Base-by-base conservation (phyloP, 352 stramenopile species). In the Pythium brassicae region DNA sequence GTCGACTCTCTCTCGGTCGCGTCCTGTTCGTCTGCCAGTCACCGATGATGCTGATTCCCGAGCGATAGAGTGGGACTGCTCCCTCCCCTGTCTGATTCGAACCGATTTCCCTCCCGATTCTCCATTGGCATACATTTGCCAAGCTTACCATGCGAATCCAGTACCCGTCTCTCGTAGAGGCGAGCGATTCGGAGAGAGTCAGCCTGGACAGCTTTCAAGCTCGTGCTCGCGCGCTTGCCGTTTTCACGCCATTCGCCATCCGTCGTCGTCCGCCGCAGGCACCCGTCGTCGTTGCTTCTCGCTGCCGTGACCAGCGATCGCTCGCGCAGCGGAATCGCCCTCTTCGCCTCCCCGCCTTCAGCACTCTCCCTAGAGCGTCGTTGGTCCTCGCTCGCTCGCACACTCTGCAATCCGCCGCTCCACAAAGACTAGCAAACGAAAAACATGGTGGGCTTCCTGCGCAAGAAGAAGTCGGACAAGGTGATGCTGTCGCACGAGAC, bases 401-500 rank as follows among this genome's bases (percentile, higher is more conserved):
- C 48, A 53, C 32, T 55, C 49, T 27, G 23, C 49, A 55, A 45
- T 55, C 49, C 49, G 34, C 34, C 22, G 12, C 34, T 11, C 49
- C 15, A 35, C 32, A 43, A 35, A 0, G 15, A 55, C 9, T 19
- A 50, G 25, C 27, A 53, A 6, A 27, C 27, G 45, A 34, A 15
- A 37, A 44, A 23, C 23, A 92, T 89, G 78, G 78, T 94, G 27
- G 79, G 81, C 2, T 92, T 94, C 66, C 63, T 91, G 59, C 79
- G 81, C 65, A 94, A 94, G 82, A 93, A 93, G 60, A 92, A 89
- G 60, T 87, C 80, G 59, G 75, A 86, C 55, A 87, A 86, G 57
- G 63, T 71, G 22, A 51, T 83, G 58, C 74, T 89, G n/a, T 76
- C 69, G 57, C 68, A 79, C 47, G 81, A 82, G 50, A 92, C 83